Evolutionary conservation across 352 stramenopile genomes (phyloP), one percentile per base, ranked within the genome.

Genomic region (Pythium oligandrum): DNA sequence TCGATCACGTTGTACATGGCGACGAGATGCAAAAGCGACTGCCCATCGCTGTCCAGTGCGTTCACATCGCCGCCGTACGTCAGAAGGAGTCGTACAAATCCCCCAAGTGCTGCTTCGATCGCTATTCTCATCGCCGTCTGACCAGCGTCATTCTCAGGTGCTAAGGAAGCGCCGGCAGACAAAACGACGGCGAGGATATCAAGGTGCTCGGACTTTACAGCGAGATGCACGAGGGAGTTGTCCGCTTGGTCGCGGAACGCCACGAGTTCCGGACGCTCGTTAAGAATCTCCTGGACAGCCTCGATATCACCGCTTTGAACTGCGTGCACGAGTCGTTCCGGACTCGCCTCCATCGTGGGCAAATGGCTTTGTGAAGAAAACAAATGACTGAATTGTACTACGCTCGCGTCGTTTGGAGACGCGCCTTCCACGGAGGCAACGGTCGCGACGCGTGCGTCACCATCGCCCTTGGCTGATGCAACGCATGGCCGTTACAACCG

Each of bases 1-100:
- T 39, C 30, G 1, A 49, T 44, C 6, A 40, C 48, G 7, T 64
- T 62, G 52, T 73, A 75, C 37, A 70, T 64, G 1, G 63, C 71
- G 6, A 63, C 65, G 3, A 75, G 43, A 47, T 78, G 71, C 12
- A 78, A 42, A 34, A 62, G 48, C 8, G 62, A 71, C 39, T 70
- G 63, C 6, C 59, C 8, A 8, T 57, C 46, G 31, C 52, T 47
- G 45, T 79, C 71, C 3, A 32, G 40, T 3, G 55, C 37, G 55
- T 73, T 59, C 8, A 70, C 44, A 26, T 55, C 54, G 31, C 52
- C 61, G 2, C 64, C 70, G 49, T 75, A 62, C 1, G 61, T 36
- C 2, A 73, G 38, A 36, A 79, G 40, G 46, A 76, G 11, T 2
- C 44, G 43, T 4, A 59, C 37, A 17, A 46, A 56, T 9, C 61